Base-by-base conservation (phyloP, 495 filamentous ascomycete species). In the Astrothelium macrocarpum region DNA sequence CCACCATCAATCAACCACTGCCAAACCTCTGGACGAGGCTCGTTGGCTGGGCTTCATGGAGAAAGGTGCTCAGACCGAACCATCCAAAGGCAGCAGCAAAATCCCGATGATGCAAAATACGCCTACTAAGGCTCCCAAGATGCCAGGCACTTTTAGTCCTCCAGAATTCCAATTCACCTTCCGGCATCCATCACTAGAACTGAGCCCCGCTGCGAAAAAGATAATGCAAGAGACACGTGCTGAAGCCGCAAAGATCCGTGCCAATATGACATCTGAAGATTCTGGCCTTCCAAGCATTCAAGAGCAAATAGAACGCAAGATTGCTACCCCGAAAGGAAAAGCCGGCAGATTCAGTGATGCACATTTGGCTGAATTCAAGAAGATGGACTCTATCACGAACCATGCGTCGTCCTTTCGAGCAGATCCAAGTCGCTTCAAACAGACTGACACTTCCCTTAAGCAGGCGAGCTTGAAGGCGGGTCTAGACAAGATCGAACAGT, bases 371-470 rank as follows among this genome's bases (percentile, higher is more conserved):
- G 81, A 91, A 70, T 97, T 97, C 78, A 90, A 88, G 75, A 97
- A 94, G 80, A 95, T 97, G 91, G 90, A 95, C 68, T 95, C 90
- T 12, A 97, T 97, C 73, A 89, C 83, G 26, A 85, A 84, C 62
- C 91, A 97, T 76, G 77, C 90, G 2, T 94, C 91, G 5, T 80
- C 85, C 18, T 91, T 89, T 79, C 82, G 92, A 39, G 82, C 84
- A 20, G 79, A 84, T 29, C 78, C 81, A 4, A 81, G 76, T 64
- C 82, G 85, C 49, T 78, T 81, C 67, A 18, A 36, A 14, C 62
- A 59, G 49, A 36, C 5, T 9, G 25, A n/a, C 0, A 18, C 45
- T 25, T 81, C 80, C n/a, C 71, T 91, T 67, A 91, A 93, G 77
- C 83, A 88, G 23, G 85, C 81, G 43, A 84, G 83, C 59, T 92